These are phyloP conservation scores for Clathrospora elynae DNA, from an alignment of 2,329 filamentous ascomycete species.

Conservation along the genomic window DNA sequence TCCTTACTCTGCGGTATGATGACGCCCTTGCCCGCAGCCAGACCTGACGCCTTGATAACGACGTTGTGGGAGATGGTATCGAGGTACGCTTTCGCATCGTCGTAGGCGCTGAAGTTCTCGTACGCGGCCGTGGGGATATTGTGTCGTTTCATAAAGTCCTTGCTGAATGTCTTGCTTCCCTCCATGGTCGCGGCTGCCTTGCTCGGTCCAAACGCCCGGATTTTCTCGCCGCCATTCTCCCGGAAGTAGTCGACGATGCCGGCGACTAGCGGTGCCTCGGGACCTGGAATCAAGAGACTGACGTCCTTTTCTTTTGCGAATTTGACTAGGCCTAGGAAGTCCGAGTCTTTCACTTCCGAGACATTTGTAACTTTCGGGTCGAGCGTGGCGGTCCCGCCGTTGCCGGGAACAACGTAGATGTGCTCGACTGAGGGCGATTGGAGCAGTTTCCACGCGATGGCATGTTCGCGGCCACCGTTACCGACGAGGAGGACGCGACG, in stretches of 20 bases:
- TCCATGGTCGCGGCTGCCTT: constrained; percentile 87
- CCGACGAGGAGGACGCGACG: constrained; percentile 76
- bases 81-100: constrained; percentile 74
- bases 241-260: constrained; percentile 83
- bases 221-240: constrained; percentile 57
- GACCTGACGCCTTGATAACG: constrained; percentile 91
- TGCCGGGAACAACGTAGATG: constrained; percentile 74
- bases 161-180: constrained; percentile 95
- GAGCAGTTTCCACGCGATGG: constrained; percentile 89
- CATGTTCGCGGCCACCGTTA: constrained; percentile 93
- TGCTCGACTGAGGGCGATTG: constrained; percentile 78
- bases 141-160: constrained; percentile 95
- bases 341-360: constrained; percentile 68
- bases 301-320: constrained; percentile 75
- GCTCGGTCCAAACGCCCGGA: constrained; percentile 84
- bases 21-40: constrained; percentile 95
- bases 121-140: constrained; percentile 90
- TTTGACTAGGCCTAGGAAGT: constrained; percentile 77
- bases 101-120: constrained; percentile 82
- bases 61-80: constrained; percentile 44
- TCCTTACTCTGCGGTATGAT: constrained; percentile 82
- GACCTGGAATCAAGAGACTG: constrained; percentile 86
- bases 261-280: constrained; percentile 90
- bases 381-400: constrained; percentile 73
- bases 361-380: constrained; percentile 66